These are phyloP conservation scores for Stipa capillata DNA, from an alignment of 176 grass and related monocot species.

Conservation along the genomic window DNA sequence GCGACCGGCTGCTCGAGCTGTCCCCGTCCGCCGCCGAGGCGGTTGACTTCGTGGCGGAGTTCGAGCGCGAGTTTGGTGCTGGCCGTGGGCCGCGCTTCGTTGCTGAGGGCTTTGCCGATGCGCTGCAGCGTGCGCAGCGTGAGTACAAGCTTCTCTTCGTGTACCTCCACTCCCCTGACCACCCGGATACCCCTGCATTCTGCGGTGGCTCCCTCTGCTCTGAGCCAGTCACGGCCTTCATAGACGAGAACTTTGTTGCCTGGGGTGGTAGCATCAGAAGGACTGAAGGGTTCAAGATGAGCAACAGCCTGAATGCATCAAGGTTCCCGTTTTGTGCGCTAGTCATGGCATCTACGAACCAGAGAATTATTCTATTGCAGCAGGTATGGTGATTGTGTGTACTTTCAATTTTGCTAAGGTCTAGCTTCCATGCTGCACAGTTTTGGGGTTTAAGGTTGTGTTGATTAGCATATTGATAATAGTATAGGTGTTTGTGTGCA, in stretches of 20 bases:
- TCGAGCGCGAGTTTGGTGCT: constrained; percentile 63
- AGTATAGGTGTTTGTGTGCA: neutral
- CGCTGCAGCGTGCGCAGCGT: constrained; percentile 69
- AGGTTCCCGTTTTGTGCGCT: constrained; percentile 87
- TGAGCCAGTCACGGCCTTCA: constrained; percentile 56
- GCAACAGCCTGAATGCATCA: constrained; percentile 88
- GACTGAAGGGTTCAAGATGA: constrained; percentile 99
- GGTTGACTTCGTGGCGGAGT: constrained; percentile 63
- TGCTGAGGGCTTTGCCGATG: constrained; percentile 62
- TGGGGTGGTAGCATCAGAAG: constrained; percentile 96
- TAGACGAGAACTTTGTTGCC: constrained; percentile 83
- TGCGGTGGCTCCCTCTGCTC: constrained; percentile 61
- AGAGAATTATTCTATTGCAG: constrained; percentile 82
- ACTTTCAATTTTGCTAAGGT: neutral
- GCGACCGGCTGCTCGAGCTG: constrained; percentile 27
- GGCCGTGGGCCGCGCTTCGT: constrained; percentile 49
- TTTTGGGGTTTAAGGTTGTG: neutral
- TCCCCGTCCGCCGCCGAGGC: constrained; percentile 71
- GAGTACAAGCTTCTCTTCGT: constrained; percentile 92
- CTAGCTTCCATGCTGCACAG: neutral
- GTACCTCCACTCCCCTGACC: constrained; percentile 92
- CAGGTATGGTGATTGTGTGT: constrained; percentile 46
- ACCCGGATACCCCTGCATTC: constrained; percentile 77
- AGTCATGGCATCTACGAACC: constrained; percentile 70
- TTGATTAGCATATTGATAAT: neutral